These are phyloP conservation scores for Arachis stenosperma DNA, from an alignment of 306 rosid species.

Conservation along the genomic window DNA sequence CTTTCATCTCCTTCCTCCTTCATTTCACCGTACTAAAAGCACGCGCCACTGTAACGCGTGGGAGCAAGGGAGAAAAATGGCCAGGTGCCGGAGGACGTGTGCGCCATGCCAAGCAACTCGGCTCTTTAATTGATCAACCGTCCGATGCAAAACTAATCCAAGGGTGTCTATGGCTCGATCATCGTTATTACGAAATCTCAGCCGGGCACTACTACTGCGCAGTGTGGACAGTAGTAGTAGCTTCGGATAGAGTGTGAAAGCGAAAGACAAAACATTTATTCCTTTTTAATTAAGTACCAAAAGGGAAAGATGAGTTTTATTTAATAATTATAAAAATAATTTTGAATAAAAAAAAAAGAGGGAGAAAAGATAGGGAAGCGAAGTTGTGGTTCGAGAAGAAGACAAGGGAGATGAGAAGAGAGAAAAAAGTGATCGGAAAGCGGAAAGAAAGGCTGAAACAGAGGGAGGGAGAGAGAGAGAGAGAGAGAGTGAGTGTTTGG, in stretches of 20 bases:
- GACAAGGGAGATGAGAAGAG: constrained; percentile 5
- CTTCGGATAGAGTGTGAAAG: constrained; percentile 1
- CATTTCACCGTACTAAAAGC: background rate
- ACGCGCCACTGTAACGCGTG: constrained; percentile 7
- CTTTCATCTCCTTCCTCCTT: too few relatives aligned
- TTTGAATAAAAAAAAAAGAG: background rate
- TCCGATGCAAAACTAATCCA: too few relatives aligned
- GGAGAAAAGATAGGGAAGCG: constrained; percentile 12
- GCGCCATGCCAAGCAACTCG: too few relatives aligned
- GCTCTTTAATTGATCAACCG: too few relatives aligned
- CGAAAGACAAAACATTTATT: background rate
- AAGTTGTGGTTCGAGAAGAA: background rate
- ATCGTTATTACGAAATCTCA: too few relatives aligned
- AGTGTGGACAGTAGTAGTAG: background rate
- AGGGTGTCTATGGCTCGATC: too few relatives aligned
- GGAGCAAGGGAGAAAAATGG: background rate
- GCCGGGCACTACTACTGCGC: too few relatives aligned
- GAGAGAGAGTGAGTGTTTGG: too few relatives aligned
- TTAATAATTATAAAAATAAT: too few relatives aligned
- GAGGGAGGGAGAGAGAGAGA: background rate
- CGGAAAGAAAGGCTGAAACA: constrained; percentile 10
- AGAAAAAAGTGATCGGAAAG: constrained; percentile 19
- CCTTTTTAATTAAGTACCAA: too few relatives aligned
- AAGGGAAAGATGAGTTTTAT: background rate
- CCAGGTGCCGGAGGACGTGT: too few relatives aligned